A percentile compares a stretch with the other conserved stretches of the same genome.
Conservation (phyloP, 2,329 filamentous ascomycete genomes). For the Botrytis fabae region DNA sequence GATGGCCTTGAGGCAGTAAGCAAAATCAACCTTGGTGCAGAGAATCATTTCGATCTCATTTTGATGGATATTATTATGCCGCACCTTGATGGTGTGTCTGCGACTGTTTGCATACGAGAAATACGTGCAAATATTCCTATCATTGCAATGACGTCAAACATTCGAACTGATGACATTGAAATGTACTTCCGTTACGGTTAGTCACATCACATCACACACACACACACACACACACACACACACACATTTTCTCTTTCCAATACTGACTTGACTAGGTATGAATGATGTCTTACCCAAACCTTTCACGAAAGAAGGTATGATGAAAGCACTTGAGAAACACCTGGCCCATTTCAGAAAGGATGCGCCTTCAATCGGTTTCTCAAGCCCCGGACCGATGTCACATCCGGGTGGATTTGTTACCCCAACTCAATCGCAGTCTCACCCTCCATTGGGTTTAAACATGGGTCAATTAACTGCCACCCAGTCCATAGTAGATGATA, state of each 20-base stretch:
- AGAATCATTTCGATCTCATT: slow-evolving; percentile 62
- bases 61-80: slow-evolving; percentile 98
- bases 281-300: slow-evolving; percentile 96
- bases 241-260: not conserved
- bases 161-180: slow-evolving; percentile 91
- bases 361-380: slow-evolving; percentile 26
- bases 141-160: slow-evolving; percentile 98
- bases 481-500: slow-evolving; percentile 40
- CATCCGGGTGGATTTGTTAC: slow-evolving; percentile 35
- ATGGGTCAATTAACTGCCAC: slow-evolving; percentile 37
- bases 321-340: slow-evolving; percentile 85
- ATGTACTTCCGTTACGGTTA: slow-evolving; percentile 96
- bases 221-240: slow-evolving; percentile 6
- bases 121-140: slow-evolving; percentile 82
- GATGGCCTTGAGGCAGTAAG: slow-evolving; percentile 91
- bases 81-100: slow-evolving; percentile 89
- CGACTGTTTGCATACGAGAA: slow-evolving; percentile 88
- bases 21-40: slow-evolving; percentile 61
- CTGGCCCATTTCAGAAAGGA: slow-evolving; percentile 79
- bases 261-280: slow-evolving; percentile 68
- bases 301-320: slow-evolving; percentile 85
- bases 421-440: slow-evolving; percentile 29
- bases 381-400: slow-evolving; percentile 30
- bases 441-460: slow-evolving; percentile 36
- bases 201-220: slow-evolving; percentile 39